A percentile compares a stretch with the other conserved stretches of the same genome.
These are phyloP conservation scores for Corylus americana DNA, from an alignment of 306 rosid genomes.

Conservation along the genomic window DNA sequence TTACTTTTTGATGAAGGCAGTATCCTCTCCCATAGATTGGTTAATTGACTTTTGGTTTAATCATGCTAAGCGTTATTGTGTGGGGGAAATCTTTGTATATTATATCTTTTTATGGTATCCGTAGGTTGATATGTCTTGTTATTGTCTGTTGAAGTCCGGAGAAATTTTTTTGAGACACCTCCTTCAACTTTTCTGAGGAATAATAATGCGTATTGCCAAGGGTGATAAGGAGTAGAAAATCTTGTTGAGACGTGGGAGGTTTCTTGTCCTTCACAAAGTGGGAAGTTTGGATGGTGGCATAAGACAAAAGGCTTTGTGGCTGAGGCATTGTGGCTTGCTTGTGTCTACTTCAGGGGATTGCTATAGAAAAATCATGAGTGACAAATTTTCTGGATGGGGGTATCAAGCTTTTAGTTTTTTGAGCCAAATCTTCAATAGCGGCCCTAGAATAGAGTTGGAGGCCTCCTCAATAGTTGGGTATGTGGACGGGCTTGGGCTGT, in stretches of 20 bases:
- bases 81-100: background rate
- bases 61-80: background rate
- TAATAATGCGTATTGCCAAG: constrained; percentile 10
- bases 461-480: background rate
- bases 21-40: background rate
- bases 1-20: background rate
- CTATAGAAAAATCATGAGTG: background rate
- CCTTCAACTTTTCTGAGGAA: background rate
- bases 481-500: background rate
- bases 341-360: background rate
- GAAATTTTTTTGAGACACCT: background rate
- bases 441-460: background rate
- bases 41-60: background rate
- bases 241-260: background rate
- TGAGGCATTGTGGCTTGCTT: background rate
- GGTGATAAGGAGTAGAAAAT: constrained; percentile 1
- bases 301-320: background rate
- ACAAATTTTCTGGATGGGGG: background rate
- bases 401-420: background rate
- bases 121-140: constrained; percentile 5
- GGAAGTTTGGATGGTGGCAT: background rate
- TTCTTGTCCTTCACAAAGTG: background rate
- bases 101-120: background rate
- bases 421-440: background rate
- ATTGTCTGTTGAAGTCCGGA: constrained; percentile 10